Evolutionary conservation across 306 rosid species (phyloP).

Genomic region (Cyamopsis tetragonoloba): DNA sequence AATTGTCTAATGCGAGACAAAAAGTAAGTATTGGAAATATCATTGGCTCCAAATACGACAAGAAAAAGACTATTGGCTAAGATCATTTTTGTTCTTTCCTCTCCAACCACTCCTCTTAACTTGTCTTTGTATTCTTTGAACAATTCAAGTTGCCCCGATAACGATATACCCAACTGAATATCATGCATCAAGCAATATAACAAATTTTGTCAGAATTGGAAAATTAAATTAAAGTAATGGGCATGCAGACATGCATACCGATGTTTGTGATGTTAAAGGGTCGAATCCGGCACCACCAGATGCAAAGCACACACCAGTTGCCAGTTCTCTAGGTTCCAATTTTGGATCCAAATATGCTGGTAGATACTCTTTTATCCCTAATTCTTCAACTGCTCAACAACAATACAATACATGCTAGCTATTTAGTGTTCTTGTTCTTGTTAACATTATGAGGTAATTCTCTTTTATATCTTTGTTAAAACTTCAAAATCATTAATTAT

Average conservation of each 20-base stretch:
- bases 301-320: slow-evolving; percentile 67
- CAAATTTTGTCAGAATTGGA: no score
- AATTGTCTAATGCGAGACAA: slow-evolving; percentile 22
- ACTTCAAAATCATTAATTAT: no score
- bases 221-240: no score
- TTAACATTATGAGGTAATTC: no score
- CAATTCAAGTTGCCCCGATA: slow-evolving; percentile 32
- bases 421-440: no score
- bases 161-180: slow-evolving; percentile 31
- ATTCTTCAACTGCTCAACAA: slow-evolving; percentile 51
- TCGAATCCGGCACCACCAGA: slow-evolving; percentile 79
- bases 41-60: slow-evolving; percentile 56
- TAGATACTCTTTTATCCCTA: slow-evolving; percentile 53
- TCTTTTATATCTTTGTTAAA: no score
- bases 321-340: slow-evolving; percentile 39
- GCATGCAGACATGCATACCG: slow-evolving; percentile 18
- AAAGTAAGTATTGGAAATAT: slow-evolving; percentile 57
- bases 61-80: slow-evolving; percentile 35
- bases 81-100: slow-evolving; percentile 38
- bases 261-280: slow-evolving; percentile 46
- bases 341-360: slow-evolving; percentile 58
- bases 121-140: slow-evolving; percentile 28
- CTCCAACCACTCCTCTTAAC: slow-evolving; percentile 39
- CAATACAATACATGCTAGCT: no score
- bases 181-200: no score